Conservation (phyloP, 140 eudicot genomes). For the Senecio squalidus region DNA sequence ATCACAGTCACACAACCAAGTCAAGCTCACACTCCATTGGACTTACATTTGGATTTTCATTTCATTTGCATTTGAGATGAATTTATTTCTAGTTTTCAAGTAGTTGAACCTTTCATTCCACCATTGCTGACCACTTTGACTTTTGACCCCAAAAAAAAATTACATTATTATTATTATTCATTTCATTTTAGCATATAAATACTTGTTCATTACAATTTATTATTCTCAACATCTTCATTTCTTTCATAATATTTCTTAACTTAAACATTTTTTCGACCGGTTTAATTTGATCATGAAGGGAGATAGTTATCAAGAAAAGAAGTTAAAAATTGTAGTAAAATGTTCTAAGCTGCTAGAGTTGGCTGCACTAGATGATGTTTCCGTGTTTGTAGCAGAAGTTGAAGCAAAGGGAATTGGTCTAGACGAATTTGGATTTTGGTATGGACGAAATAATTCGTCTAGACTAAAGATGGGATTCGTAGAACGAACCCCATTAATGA, state of each 20-base stretch:
- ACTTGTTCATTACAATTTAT: background rate
- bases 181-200: constrained; percentile 22
- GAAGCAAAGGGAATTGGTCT: constrained; percentile 34
- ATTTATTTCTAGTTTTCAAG: constrained; percentile 37
- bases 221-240: background rate
- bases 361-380: constrained; percentile 59
- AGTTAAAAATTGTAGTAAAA: constrained; percentile 1
- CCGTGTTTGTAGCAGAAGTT: constrained; percentile 37
- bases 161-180: background rate
- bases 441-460: constrained; percentile 53
- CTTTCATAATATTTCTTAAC: background rate
- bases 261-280: too few relatives aligned
- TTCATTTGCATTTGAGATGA: constrained; percentile 20
- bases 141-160: constrained; percentile 35
- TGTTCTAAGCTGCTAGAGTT: constrained; percentile 60
- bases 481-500: constrained; percentile 70
- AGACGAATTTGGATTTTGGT: constrained; percentile 62
- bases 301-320: constrained; percentile 15
- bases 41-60: constrained; percentile 18
- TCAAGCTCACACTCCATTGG: constrained; percentile 24
- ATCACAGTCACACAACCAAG: constrained; percentile 10
- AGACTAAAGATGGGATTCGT: constrained; percentile 55
- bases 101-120: constrained; percentile 35
- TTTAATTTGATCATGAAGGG: constrained; percentile 39
- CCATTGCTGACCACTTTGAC: constrained; percentile 56